Base-by-base conservation (phyloP, 352 stramenopile genomes). In the Globisporangium cylindrosporum region DNA sequence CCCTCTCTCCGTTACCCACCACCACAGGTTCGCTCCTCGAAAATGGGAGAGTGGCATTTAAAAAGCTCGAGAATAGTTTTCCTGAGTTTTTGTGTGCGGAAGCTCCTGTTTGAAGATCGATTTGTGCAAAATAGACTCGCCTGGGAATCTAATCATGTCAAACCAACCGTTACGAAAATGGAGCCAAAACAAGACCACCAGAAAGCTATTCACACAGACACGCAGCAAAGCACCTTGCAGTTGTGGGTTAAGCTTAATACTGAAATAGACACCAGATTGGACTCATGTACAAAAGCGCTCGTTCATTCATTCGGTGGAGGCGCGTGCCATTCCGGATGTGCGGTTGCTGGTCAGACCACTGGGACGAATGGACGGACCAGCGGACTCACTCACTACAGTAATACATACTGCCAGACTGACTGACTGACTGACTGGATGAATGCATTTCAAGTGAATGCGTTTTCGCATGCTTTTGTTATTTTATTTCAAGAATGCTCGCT, bases 251-350 rank as follows among this genome's bases (percentile, higher is more conserved):
- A 58, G 1, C 29, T 32, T 8, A 59, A 22, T 15, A 14, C 18
- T 59, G 27, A 27, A 29, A 46, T 18, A 25, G 18, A 34, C 53
- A n/a, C 25, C n/a, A 18, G 6, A 10, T 15, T 18, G 14, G 12
- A n/a, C 27, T 15, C 36, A 4, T 46, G 29, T 27, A 59, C 15
- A 20, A 43, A 25, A 25, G 24, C 18, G 59, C 36, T 18, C 22
- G 38, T 38, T 41, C 59, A 43, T 46, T 64, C 59, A 56, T 64
- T 64, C 41, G 59, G 20, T 24, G 38, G 59, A 64, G 36, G 25
- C 41, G 56, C 32, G 56, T 32, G 56, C n/a, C 56, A 38, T 38
- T 41, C 14, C 5, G 54, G 54, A 60, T 60, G 54, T 27, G n/a
- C 49, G 49, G 18, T 51, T 18, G 18, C 43, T 51, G 29, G 9